Evolutionary conservation across 495 filamentous ascomycete genomes (phyloP), one percentile per base, ranked within the genome.

Genomic region (Aspergillus sparsus): DNA sequence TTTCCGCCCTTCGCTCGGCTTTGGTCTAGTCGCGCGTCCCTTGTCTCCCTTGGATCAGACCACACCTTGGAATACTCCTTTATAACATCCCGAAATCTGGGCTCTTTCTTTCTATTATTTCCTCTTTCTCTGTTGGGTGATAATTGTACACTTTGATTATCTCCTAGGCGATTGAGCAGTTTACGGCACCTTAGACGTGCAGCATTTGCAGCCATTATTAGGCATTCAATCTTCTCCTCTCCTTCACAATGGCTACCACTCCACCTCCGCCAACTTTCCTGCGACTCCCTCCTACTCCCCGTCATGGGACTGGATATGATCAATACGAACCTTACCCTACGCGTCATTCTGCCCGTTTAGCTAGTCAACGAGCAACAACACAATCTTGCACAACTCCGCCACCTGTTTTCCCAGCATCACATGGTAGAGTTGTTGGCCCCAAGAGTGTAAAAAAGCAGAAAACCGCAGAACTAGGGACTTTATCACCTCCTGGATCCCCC

Each of bases 231-330:
- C 51, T 27, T 37, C 21, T 52, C 31, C 39, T 46, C 42, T 8
- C 47, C 34, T 55, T 49, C 66, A 69, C 57, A 41, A 87, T 87
- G 83, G 75, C 85, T 63, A 75, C 85, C 45, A 91, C 91, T 62
- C 88, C 89, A 41, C 86, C 87, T 15, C 85, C 85, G 42, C 75
- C 80, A 41, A 78, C 80, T 34, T 76, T 77, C 44, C 69, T 89
- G 49, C 80, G 81, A 58, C 87, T 87, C 41, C 92, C 92, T 49
- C 78, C 84, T 49, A 89, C 91, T 41, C 92, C 92, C 15, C 84
- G 82, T 37, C 84, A 87, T 75, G 89, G 89, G 49, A 69, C 82
- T 52, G 85, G 80, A 66, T 81, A 83, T 58, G 89, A 95, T 74
- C 69, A 75, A 52, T 91, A 86, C 72, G 83, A 88, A 62, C 88